A percentile compares a stretch with the other conserved stretches of the same genome.
Conservation (phyloP, 345 rosid species). For the Raphanus raphanistrum region DNA sequence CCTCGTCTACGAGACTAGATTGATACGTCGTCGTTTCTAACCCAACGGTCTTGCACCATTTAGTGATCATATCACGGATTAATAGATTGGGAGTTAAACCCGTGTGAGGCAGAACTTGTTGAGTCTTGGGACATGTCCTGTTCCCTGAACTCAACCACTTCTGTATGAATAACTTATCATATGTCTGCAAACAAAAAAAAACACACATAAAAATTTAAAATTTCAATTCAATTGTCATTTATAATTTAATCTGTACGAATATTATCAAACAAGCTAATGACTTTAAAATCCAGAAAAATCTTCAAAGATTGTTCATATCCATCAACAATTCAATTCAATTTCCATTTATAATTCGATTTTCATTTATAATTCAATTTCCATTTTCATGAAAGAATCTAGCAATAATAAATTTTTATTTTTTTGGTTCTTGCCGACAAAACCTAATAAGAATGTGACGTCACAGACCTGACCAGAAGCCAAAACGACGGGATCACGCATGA, state of each 20-base stretch:
- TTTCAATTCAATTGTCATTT: not conserved
- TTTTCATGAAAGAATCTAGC: too few species aligned
- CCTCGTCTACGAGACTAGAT: slow-evolving; percentile 35
- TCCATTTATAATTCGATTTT: too few species aligned
- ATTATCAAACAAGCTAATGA: not conserved
- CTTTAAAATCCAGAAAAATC: not conserved
- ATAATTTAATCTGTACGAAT: not conserved
- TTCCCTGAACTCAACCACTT: slow-evolving; percentile 86
- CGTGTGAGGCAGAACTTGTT: slow-evolving; percentile 81
- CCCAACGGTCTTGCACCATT: slow-evolving; percentile 76
- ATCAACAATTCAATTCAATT: not conserved
- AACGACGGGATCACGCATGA: slow-evolving; percentile 95
- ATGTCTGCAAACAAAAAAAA: slow-evolving; percentile 60
- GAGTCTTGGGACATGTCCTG: slow-evolving; percentile 79
- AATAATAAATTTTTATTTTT: not conserved
- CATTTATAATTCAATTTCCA: too few species aligned
- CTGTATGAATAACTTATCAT: slow-evolving; percentile 73
- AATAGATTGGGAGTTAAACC: slow-evolving; percentile 68
- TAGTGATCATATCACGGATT: slow-evolving; percentile 72
- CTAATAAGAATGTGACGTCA: not conserved
- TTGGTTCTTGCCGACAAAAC: not conserved
- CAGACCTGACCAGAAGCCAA: slow-evolving; percentile 85
- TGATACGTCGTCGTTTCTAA: slow-evolving; percentile 47
- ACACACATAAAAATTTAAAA: not conserved
- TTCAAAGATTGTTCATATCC: not conserved